Evolutionary conservation across 352 stramenopile species (phyloP), one percentile per base, ranked within the genome.

Genomic region (Salisapilia sapeloensis): DNA sequence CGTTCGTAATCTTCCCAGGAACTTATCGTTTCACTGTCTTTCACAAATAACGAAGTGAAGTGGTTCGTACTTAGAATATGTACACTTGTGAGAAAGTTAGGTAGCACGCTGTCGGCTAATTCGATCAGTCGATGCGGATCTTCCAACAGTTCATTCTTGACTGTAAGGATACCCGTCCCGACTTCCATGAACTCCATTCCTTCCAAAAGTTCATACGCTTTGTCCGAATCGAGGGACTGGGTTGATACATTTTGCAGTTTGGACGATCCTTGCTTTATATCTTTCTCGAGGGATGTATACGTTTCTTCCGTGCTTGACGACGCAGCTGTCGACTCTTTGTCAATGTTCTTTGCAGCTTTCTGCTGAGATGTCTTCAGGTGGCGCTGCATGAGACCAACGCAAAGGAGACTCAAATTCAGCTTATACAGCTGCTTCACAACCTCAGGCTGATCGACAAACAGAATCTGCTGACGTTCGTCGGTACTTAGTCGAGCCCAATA

Each of bases 161-260:
- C 66, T 3, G 74, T 89, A 33, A 89, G 34, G 44, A 89, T 84
- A 65, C 67, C 67, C 25, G 74, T 89, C 37, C 64, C 62, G 32
- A 89, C 74, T 45, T 89, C 69, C 74, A 89, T 85, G 33, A 89
- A 89, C 44, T 89, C 74, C 74, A 89, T 89, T 9, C 69, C 74
- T 47, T 89, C 74, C 20, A 89, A 60, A 32, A 89, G 50, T 42
- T 85, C 74, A 32, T 85, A 89, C 17, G 69, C 77, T 29, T 76
- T 74, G 35, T 89, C 72, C 2, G 38, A 40, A 13, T 48, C 16
- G 21, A 6, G 6, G 20, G 10, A 10, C 7, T 26, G 32, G 29
- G 14, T 11, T n/a, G 13, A 2, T n/a, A 16, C 36, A 10, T 31
- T 20, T 7, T 26, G 24, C 2, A 35, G 20, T 15, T 27, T 36